These are phyloP conservation scores for Trichoderma orchidacearum DNA, from an alignment of 495 filamentous ascomycete species.

Conservation along the genomic window DNA sequence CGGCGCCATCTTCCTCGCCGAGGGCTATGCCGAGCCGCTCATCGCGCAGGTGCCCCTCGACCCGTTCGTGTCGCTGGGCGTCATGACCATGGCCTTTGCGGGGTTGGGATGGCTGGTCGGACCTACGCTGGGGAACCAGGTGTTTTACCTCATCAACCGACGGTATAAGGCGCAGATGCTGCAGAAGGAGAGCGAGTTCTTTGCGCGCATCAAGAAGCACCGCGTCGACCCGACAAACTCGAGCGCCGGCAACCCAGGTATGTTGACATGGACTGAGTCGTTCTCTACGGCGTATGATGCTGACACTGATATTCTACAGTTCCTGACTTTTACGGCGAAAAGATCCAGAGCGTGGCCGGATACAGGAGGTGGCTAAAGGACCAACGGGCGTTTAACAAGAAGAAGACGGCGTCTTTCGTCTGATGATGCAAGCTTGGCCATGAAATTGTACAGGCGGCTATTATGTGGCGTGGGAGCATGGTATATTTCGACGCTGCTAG, in stretches of 20 bases:
- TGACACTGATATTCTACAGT: slow-evolving; percentile 19
- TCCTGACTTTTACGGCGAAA: slow-evolving; percentile 74
- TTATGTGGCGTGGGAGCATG: not conserved
- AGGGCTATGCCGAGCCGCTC: slow-evolving; percentile 52
- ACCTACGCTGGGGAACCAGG: slow-evolving; percentile 58
- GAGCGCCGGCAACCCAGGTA: slow-evolving; percentile 44
- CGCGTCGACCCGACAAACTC: slow-evolving; percentile 68
- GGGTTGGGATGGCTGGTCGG: slow-evolving; percentile 77
- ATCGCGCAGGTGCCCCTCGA: slow-evolving; percentile 62
- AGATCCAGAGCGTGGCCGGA: slow-evolving; percentile 81
- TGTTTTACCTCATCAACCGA: slow-evolving; percentile 61
- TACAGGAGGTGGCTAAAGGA: slow-evolving; percentile 95
- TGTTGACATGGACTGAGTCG: slow-evolving; percentile 8
- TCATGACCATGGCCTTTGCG: slow-evolving; percentile 57
- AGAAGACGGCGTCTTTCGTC: slow-evolving; percentile 59
- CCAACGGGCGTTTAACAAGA: slow-evolving; percentile 80
- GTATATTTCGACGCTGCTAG: not conserved
- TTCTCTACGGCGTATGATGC: not conserved
- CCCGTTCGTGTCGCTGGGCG: slow-evolving; percentile 68
- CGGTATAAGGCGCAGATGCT: slow-evolving; percentile 51
- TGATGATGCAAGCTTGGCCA: too few species aligned
- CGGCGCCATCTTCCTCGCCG: slow-evolving; percentile 50
- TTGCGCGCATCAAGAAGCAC: slow-evolving; percentile 71
- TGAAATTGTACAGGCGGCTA: too few species aligned
- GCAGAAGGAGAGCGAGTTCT: slow-evolving; percentile 89